Conservation (phyloP, 2,329 filamentous ascomycete species). For the Clathrospora elynae region DNA sequence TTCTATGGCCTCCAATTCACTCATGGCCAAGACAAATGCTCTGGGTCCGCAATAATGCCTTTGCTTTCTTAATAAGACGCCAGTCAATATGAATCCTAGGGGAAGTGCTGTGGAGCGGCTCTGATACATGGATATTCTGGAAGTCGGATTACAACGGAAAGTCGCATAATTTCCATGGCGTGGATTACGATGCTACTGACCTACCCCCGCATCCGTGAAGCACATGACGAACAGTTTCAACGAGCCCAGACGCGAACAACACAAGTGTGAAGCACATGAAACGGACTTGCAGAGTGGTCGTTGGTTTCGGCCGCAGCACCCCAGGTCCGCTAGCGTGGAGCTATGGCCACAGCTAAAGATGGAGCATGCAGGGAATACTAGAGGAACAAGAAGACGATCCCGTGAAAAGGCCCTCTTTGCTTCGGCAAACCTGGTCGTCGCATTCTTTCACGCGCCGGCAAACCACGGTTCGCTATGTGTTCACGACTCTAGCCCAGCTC, state of each 20-base stretch:
- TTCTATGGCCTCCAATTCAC: too few relatives aligned
- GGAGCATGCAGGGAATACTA: slow-evolving; percentile 12
- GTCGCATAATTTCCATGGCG: too few relatives aligned
- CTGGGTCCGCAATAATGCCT: too few relatives aligned
- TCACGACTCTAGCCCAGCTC: slow-evolving; percentile 7
- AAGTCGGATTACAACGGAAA: too few relatives aligned
- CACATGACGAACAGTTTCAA: too few relatives aligned
- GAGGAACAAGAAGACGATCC: slow-evolving; percentile 25
- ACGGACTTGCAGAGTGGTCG: slow-evolving; percentile 6
- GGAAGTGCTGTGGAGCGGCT: too few relatives aligned
- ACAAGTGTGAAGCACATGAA: slow-evolving; percentile 2
- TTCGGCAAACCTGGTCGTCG: slow-evolving; percentile 26
- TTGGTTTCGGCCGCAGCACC: slow-evolving; percentile 18
- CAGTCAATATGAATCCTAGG: too few relatives aligned
- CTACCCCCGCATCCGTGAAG: too few relatives aligned
- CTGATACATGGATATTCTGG: too few relatives aligned
- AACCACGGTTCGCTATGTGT: slow-evolving; percentile 16
- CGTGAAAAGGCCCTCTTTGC: slow-evolving; percentile 22
- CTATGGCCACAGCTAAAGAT: slow-evolving; percentile 20
- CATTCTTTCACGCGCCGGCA: slow-evolving; percentile 19
- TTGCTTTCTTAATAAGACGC: too few relatives aligned
- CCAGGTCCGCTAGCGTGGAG: slow-evolving; percentile 15
- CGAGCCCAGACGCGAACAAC: too few relatives aligned
- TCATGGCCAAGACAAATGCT: background rate
- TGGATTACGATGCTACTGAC: too few relatives aligned